Evolutionary conservation across 2,329 filamentous ascomycete genomes (phyloP), one percentile per base, ranked within the genome.

Genomic region (Exophiala xenobiotica): DNA sequence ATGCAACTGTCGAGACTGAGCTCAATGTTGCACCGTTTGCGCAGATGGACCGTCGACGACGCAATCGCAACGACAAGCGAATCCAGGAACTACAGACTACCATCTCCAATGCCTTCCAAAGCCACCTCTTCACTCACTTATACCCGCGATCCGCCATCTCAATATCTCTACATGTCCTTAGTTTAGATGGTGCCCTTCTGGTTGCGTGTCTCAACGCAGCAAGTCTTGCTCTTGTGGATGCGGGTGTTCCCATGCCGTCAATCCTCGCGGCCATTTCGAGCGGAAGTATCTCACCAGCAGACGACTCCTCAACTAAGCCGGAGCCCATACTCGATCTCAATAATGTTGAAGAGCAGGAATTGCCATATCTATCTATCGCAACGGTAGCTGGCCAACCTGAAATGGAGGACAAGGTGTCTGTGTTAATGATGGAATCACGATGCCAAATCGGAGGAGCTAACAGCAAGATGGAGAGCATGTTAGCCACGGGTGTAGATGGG

Each of bases 161-260:
- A 33, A 80, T 99, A 49, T 85, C 86, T 19, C 79, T 99, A 1
- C 89, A 96, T 68, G 84, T 99, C 27, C 83, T 99, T 38, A 88
- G 86, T 0, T 86, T 95, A 61, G 93, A 99, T 68, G 93, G 93
- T 22, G 91, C 88, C 0, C 79, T 97, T 2, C 83, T 99, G 16
- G 90, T 92, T 0, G 87, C 90, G 0, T 89, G 92, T 39, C 77
- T 97, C 61, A 99, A 99, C 65, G 93, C 93, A 3, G 82, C 88
- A 0, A 96, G 92, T 0, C 81, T 99, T 9, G 93, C 93, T 0
- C 82, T 97, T 18, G 86, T 97, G 56, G 93, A 99, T 67, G 93
- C 93, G 0, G 93, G 93, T 46, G 86, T 99, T 16, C 93, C 93
- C 19, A 96, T 97, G 91, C 83, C 85, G 2, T 90, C 95, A 66